Evolutionary conservation across 139 green algal species (phyloP).

Genomic region (Tetraselmis striata): DNA sequence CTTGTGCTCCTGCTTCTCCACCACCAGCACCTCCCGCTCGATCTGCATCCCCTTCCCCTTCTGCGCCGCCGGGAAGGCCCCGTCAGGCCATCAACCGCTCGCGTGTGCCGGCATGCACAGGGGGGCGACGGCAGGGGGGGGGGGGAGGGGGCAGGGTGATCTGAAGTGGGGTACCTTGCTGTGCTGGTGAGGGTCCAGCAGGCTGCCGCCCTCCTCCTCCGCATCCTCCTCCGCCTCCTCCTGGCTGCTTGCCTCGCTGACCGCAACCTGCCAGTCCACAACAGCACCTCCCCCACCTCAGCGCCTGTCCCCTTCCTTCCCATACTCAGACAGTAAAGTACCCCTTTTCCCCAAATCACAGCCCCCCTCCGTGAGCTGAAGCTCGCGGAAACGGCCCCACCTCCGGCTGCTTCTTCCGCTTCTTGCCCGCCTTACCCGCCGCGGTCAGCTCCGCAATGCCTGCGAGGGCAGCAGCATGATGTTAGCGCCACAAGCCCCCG

Average conservation of each 20-base stretch:
- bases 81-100: not conserved
- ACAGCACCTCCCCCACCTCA: not conserved
- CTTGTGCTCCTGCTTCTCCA: constrained; percentile 30
- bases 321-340: not conserved
- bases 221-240: not conserved
- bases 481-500: not conserved
- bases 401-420: not conserved
- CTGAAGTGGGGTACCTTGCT: no score
- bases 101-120: no score
- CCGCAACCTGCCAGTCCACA: no score
- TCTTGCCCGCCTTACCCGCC: not conserved
- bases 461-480: not conserved
- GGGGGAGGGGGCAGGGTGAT: no score
- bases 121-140: no score
- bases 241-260: no score
- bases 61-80: not conserved
- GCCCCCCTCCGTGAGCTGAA: not conserved
- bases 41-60: not conserved
- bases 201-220: not conserved
- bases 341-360: not conserved
- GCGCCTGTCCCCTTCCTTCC: not conserved
- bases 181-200: no score
- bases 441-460: no score
- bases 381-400: no score
- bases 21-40: not conserved